Evolutionary conservation across 495 filamentous ascomycete genomes (phyloP).

Genomic region (Aspergillus nanangensis): DNA sequence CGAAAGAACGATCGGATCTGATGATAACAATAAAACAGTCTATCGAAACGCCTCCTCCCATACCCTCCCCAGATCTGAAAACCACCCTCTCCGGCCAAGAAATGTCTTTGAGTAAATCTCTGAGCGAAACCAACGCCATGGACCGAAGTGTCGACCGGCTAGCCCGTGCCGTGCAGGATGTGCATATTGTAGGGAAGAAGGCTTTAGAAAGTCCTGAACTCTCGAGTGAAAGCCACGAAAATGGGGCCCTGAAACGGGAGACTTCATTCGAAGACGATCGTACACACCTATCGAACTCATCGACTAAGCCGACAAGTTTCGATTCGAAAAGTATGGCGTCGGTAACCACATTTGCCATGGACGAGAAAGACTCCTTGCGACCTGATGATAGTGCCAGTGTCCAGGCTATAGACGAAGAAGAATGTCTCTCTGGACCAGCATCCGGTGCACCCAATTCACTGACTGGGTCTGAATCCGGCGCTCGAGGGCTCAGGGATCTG

Average conservation of each 20-base stretch:
- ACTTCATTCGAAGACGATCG: conserved; percentile 49
- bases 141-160: conserved; percentile 30
- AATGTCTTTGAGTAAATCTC: conserved; percentile 13
- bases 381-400: conserved; percentile 93
- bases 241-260: conserved; percentile 34
- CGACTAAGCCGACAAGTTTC: conserved; percentile 79
- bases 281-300: conserved; percentile 69
- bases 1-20: conserved; percentile 21
- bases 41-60: conserved; percentile 8
- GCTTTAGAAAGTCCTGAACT: conserved; percentile 23
- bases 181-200: conserved; percentile 27
- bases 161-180: conserved; percentile 30
- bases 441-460: conserved; percentile 70
- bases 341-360: conserved; percentile 83
- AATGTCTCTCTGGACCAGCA: conserved; percentile 65
- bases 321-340: conserved; percentile 91
- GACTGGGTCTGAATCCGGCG: conserved; percentile 74
- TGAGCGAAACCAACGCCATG: conserved; percentile 11
- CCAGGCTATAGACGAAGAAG: conserved; percentile 85
- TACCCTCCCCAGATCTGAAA: conserved; percentile 14
- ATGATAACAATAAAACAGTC: conserved; percentile 21
- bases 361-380: conserved; percentile 90
- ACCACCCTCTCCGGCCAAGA: conserved; percentile 17
- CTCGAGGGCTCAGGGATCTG: conserved; percentile 65
- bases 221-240: conserved; percentile 24